phyloP scores from a whole-genome alignment of 176 grass and related monocot genomes.

The Carex littledalei region DNA sequence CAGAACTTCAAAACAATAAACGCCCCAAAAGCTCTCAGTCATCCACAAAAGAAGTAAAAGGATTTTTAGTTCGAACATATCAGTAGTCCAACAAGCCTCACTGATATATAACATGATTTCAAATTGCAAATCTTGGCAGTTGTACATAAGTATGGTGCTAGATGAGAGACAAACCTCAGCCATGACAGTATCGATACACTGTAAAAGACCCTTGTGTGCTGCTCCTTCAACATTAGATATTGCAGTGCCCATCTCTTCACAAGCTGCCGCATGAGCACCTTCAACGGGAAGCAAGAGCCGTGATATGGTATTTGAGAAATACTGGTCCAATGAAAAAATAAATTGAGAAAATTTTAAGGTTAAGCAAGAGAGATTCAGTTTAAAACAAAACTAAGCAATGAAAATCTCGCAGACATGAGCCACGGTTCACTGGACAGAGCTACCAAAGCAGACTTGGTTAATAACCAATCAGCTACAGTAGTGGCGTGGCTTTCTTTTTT shows the following conservation, averaged over 20 bases:
- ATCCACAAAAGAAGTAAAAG: not conserved
- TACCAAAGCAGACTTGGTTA: not conserved
- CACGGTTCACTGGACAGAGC: not conserved
- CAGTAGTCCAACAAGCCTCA: not conserved
- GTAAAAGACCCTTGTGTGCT: constrained; percentile 90
- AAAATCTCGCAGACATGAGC: not conserved
- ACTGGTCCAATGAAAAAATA: constrained; percentile 41
- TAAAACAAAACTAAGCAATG: constrained; percentile 18
- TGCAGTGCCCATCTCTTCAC: constrained; percentile 94
- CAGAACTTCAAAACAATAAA: not conserved
- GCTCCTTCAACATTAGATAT: constrained; percentile 90
- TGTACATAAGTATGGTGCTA: not conserved
- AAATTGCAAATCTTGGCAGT: not conserved
- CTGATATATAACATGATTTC: not conserved
- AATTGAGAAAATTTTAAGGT: not conserved
- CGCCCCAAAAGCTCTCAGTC: not conserved
- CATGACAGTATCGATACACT: constrained; percentile 97
- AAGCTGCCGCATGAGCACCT: constrained; percentile 73
- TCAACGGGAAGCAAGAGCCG: constrained; percentile 79
- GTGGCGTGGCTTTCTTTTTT: not conserved
- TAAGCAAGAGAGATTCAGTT: constrained; percentile 7
- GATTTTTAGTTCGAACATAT: not conserved
- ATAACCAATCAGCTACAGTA: not conserved
- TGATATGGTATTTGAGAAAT: constrained; percentile 96
- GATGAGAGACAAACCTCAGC: constrained; percentile 52